A percentile compares a stretch with the other conserved stretches of the same genome.
phyloP scores from a whole-genome alignment of 495 filamentous ascomycete genomes.

The Tricharina praecox region DNA sequence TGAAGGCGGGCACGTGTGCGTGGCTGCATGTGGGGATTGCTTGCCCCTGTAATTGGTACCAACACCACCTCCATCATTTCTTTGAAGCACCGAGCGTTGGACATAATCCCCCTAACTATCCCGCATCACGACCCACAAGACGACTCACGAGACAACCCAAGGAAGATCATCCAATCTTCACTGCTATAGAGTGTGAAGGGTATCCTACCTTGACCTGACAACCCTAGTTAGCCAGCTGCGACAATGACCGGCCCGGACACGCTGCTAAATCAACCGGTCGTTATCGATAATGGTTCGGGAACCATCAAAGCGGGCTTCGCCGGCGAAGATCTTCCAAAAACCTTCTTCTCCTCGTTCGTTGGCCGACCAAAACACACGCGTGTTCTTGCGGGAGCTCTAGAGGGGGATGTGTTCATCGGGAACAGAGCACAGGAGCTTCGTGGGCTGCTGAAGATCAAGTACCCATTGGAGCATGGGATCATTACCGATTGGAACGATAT shows the following conservation, averaged over 20 bases:
- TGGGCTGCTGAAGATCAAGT: constrained; percentile 98
- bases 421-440: constrained; percentile 56
- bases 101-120: too few species aligned
- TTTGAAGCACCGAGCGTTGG: too few species aligned
- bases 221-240: too few species aligned
- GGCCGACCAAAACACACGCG: constrained; percentile 93
- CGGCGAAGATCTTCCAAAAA: constrained; percentile 87
- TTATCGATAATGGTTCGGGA: constrained; percentile 96
- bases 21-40: too few species aligned
- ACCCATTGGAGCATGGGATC: constrained; percentile 99
- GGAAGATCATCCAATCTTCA: too few species aligned
- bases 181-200: too few species aligned
- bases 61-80: too few species aligned
- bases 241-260: constrained; percentile 38
- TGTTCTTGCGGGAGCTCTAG: constrained; percentile 83
- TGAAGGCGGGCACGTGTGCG: too few species aligned
- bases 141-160: too few species aligned
- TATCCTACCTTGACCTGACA: too few species aligned
- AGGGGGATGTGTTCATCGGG: constrained; percentile 96
- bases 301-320: constrained; percentile 96
- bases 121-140: too few species aligned
- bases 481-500: constrained; percentile 99
- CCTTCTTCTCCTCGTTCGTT: constrained; percentile 95
- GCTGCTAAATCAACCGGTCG: constrained; percentile 91
- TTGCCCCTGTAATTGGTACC: too few species aligned